Base-by-base conservation (phyloP, 441 rosid genomes). In the Biscutella laevigata region DNA sequence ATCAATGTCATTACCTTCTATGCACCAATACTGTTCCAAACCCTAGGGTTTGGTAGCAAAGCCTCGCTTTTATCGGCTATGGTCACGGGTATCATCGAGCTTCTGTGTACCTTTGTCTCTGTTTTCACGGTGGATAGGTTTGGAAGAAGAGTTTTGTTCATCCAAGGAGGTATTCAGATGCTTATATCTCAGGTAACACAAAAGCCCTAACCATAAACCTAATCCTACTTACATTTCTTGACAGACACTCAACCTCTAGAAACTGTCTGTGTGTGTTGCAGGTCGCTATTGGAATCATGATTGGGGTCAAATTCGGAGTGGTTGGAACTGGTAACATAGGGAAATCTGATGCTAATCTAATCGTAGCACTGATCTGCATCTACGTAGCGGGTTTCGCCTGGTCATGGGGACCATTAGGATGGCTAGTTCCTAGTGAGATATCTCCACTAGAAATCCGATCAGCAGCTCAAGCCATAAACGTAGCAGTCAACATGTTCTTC, bases 391-490 rank as follows among this genome's bases (percentile, higher is more conserved):
- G 82, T 7, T 85, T 79, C 39, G 83, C 87, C 2, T 82, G 94
- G 94, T 84, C 94, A 0, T 84, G 94, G 89, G 89, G 89, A 10
- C 86, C 94, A 4, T 57, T 84, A 45, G 94, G 86, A 20, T 84
- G 89, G 89, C 15, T 84, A 28, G 81, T 80, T 4, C 88, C 77
- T 4, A 74, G 79, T 44, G 82, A 77, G 46, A 69, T 74, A 14
- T 62, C 73, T 11, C 73, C 79, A 36, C 46, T 77, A 3, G 78
- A 74, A 61, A 69, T 74, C 43, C 39, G 82, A 61, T 69, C 79
- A 19, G 77, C 77, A 7, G 77, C 73, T 17, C 82, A 77, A 64
- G 72, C 73, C 46, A 71, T 77, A 8, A 77, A 69, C 24, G 77
- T 77, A 0, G 32, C 77, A n/a, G 67, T 69, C 1, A 77, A 77